Base-by-base conservation (phyloP, 352 stramenopile species). In the Elongisporangium undulatum region DNA sequence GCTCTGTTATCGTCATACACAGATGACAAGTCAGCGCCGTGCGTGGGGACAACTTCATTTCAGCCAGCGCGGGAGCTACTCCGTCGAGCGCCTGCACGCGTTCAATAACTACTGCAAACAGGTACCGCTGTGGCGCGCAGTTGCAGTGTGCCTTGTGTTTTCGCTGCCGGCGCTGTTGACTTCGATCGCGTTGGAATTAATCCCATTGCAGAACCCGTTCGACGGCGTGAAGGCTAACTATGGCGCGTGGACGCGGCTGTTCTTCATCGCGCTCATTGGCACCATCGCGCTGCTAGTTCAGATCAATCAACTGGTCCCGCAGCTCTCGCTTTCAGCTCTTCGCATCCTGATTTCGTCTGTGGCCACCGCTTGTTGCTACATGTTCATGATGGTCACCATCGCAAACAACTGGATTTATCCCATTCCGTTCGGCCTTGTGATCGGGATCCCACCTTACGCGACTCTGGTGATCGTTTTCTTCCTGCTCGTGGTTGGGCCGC, bases 51-150 rank as follows among this genome's bases (percentile, higher is more conserved):
- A 39, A 13, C 29, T 10, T 9, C 29, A 39, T 10, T 39, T 69
- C 13, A 69, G 38, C 20, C 63, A 74, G 17, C 49, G 59, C 16
- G 67, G 67, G 3, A 66, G 68, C 17, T 74, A 71, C 48, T 74
- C 63, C 0, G 55, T 74, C 20, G 67, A 74, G 17, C 59, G 63
- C 1, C 29, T 74, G 2, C 24, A 71, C 6, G 63, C 63, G 15
- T 60, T 74, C 0, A 59, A 74, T 50, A 61, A 71, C 34, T 71
- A 74, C 53, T 61, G 59, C 4, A 59, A 51, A 3, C 51, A 7
- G 2, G 62, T 63, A 17, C 62, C 67, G 26, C 57, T 64, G 3
- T 13, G 24, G 22, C 63, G 54, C 7, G 67, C 66, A 4, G 0
- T 68, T 1, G 29, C 60, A 0, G 56, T 74, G 16, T 71, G 63